A percentile compares a stretch with the other conserved stretches of the same genome.
Conservation (phyloP, 2,329 filamentous ascomycete species). For the Hypoxylon sp. region DNA sequence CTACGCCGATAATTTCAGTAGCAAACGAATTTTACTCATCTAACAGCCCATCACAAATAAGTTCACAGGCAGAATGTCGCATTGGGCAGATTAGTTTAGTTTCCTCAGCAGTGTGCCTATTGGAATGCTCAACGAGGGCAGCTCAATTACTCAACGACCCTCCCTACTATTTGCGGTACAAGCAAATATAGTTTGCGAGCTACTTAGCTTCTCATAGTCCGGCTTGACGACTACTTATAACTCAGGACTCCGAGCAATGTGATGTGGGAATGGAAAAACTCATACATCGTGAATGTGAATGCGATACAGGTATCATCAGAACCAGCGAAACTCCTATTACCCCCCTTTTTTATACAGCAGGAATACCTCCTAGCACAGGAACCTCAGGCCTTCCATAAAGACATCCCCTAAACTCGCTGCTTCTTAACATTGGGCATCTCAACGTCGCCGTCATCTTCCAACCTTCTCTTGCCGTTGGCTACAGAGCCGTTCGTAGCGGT, state of each 20-base stretch:
- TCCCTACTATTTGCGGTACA: constrained; percentile 1
- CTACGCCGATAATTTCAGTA: neutral
- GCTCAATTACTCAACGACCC: neutral
- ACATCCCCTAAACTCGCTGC: constrained; percentile 54
- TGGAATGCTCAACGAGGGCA: neutral
- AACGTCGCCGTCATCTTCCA: constrained; percentile 47
- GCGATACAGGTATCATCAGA: constrained; percentile 44
- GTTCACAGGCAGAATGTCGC: neutral
- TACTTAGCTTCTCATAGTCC: neutral
- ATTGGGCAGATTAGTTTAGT: neutral
- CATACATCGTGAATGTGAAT: constrained; percentile 42
- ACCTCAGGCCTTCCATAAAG: constrained; percentile 23
- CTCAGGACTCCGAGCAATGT: neutral
- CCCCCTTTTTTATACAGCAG: constrained; percentile 23
- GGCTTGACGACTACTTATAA: neutral
- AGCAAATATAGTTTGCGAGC: neutral
- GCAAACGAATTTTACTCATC: neutral
- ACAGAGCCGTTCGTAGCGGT: constrained; percentile 7
- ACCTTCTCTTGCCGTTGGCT: constrained; percentile 60
- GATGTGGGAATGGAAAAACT: constrained; percentile 5
- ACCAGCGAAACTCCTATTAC: constrained; percentile 42
- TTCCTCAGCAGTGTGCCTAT: neutral
- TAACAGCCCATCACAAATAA: neutral
- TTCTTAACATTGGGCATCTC: constrained; percentile 46
- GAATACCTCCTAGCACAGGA: constrained; percentile 24